Base-by-base conservation (phyloP, 371 early-diverging fungal species). In the Aphelidium insulamus region DNA sequence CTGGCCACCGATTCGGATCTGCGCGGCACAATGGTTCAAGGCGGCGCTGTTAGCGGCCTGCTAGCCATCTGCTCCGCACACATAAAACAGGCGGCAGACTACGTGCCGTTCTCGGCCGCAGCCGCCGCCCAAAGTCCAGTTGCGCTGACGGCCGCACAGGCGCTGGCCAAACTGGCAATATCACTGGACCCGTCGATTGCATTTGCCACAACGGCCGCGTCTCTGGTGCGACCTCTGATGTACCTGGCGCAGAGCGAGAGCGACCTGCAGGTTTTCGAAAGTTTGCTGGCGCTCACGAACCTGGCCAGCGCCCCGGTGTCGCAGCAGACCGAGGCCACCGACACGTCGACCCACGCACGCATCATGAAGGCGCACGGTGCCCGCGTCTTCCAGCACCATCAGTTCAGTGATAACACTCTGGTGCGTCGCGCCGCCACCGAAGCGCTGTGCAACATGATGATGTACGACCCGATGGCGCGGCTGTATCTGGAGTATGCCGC, bases 391-490 rank as follows among this genome's bases (percentile, higher is more conserved):
- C 82, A 87, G 46, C 64, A 57, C 27, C 47, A 76, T 18, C 74
- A 80, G 43, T 64, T 87, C 26, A 75, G 79, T 11, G 73, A 75
- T 33, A 62, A 86, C 38, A 55, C 38, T 3, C 42, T 86, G 57
- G 66, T 92, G 4, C 75, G 77, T n/a, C 66, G 91, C 2, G 87
- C 94, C 1, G 85, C 91, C 2, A 80, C 85, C 1, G 94, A 92
- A 48, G 61, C 75, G 17, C 46, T 88, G 1, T 88, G 91, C 52
- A 92, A 92, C 55, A 72, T 90, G 81, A 72, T 86, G 34, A 73
- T 73, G 43, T 69, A 68, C 33, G 69, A 66, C 10, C 55, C 61
- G 0, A 86, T 84, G n/a, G 82, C 74, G 55, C 69, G 69, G 28
- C 38, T 52, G 1, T 88, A 79, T 29, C 44, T 34, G 7, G 37